Evolutionary conservation across 225 moss, liverwort and hornwort genomes (phyloP), one percentile per base, ranked within the genome.

Genomic region (Bryum argenteum): DNA sequence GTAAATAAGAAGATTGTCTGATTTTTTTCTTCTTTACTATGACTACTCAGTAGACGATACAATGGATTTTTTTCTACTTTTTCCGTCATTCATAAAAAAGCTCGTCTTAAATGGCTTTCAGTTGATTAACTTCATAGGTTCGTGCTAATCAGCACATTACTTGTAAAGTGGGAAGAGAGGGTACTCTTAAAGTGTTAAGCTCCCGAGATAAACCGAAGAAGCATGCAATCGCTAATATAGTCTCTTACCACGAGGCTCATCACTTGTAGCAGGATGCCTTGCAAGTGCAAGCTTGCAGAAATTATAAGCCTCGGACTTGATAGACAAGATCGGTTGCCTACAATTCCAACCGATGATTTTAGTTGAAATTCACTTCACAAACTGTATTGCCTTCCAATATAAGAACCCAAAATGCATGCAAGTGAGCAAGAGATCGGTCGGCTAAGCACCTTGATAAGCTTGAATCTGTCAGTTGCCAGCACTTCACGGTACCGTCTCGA

Each of bases 401-500:
- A 8, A 56, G 61, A 52, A 45, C 60, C 54, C 53, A 70, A 28
- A 71, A 73, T 42, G 37, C 47, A 50, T 55, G 51, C 61, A 62
- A 65, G 54, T 48, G 65, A 59, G 45, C 23, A 77, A 55, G 61
- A 58, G 13, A 65, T 43, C 57, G 52, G 23, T 53, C 48, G 38
- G 37, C 52, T n/a, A n/a, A n/a, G 79, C 67, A 98, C 98, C 98
- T 98, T 82, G 98, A 94, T 65, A 98, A 79, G 65, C 85, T 84
- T 74, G 89, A 92, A 63, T 90, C 88, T 54, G 85, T 85, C 65
- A 94, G 81, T 76, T 91, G 92, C 98, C 98, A 98, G 75, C 91
- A 98, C 76, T 92, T 98, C 61, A 98, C 92, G 53, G 84, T 89
- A 62, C 98, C 98, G 41, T 98, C 98, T 73, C 98, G 98, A 57